These are phyloP conservation scores for Elymus sibiricus DNA, from an alignment of 176 grass and related monocot species.

Conservation along the genomic window DNA sequence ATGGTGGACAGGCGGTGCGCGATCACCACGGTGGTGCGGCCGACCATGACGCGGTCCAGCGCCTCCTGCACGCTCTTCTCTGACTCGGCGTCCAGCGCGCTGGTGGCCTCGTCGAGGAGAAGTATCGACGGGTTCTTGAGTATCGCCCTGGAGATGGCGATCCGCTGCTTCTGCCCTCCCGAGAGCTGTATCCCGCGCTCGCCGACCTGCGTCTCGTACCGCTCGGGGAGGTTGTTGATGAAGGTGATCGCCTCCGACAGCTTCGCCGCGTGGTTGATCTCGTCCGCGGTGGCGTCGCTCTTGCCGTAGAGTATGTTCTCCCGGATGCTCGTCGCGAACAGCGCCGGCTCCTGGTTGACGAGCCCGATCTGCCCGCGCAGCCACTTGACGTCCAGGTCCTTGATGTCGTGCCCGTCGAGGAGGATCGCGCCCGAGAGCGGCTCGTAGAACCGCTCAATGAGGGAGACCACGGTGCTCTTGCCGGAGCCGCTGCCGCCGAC, in stretches of 20 bases:
- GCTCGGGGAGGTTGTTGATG: slow-evolving; percentile 82
- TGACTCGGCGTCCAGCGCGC: slow-evolving; percentile 85
- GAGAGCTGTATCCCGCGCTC: slow-evolving; percentile 93
- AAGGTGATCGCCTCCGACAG: slow-evolving; percentile 83
- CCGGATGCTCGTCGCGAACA: slow-evolving; percentile 95
- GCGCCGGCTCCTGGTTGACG: slow-evolving; percentile 91
- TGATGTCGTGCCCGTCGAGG: slow-evolving; percentile 68
- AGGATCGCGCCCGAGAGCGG: slow-evolving; percentile 52
- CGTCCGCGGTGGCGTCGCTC: slow-evolving; percentile 59
- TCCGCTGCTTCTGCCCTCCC: slow-evolving; percentile 94
- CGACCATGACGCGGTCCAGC: slow-evolving; percentile 90
- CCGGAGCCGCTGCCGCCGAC: slow-evolving; percentile 91
- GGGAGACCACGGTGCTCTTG: slow-evolving; percentile 92
- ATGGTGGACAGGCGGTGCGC: slow-evolving; percentile 89
- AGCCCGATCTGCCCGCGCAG: slow-evolving; percentile 84
- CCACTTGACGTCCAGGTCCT: slow-evolving; percentile 85
- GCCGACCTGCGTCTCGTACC: slow-evolving; percentile 94
- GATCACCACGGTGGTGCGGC: slow-evolving; percentile 86
- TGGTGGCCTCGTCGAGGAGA: slow-evolving; percentile 90
- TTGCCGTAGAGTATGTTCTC: slow-evolving; percentile 99
- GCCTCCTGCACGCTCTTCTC: slow-evolving; percentile 98
- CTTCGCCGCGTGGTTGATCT: slow-evolving; percentile 75
- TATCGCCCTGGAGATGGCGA: slow-evolving; percentile 85
- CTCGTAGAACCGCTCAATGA: slow-evolving; percentile 99
- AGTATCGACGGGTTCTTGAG: slow-evolving; percentile 94